Percentiles rank a stretch among this genome's conserved stretches.
These are phyloP conservation scores for Cercospora sp. DNA, from an alignment of 2,329 filamentous ascomycete species.

Conservation along the genomic window DNA sequence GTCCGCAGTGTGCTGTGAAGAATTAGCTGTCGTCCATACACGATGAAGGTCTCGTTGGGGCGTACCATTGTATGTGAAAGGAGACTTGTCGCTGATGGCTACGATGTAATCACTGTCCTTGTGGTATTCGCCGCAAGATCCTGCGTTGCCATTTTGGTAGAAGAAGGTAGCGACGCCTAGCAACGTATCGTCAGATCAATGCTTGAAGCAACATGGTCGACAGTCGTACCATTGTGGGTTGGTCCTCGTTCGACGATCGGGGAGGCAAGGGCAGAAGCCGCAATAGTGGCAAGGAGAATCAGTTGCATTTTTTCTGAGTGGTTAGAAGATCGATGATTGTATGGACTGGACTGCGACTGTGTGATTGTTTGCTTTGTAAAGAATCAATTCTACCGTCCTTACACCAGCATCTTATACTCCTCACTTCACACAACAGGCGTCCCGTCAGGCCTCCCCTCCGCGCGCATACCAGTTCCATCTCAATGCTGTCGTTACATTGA, in stretches of 20 bases:
- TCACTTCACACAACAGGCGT: not conserved
- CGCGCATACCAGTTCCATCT: not conserved
- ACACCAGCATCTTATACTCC: not conserved
- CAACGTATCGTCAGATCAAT: not conserved
- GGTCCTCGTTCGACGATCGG: not conserved
- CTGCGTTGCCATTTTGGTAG: conserved; percentile 12
- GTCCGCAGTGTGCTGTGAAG: conserved; percentile 14
- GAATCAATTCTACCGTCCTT: not conserved
- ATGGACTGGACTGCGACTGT: too few species aligned
- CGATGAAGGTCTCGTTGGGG: too few species aligned
- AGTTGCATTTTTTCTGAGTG: not conserved
- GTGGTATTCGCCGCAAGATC: conserved; percentile 15
- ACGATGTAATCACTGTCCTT: conserved; percentile 15
- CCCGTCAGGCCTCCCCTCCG: not conserved
- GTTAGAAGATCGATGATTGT: too few species aligned
- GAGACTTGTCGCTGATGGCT: conserved; percentile 9
- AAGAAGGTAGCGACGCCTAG: conserved; percentile 13
- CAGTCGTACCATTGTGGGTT: not conserved
- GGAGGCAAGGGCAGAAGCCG: not conserved
- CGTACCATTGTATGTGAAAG: conserved; percentile 13
- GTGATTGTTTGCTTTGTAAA: not conserved
- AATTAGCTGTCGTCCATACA: too few species aligned
- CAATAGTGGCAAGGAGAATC: not conserved
- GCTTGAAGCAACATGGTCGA: not conserved
- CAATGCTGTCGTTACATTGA: not conserved